Percentiles rank a stretch among this genome's conserved stretches.
phyloP scores from a whole-genome alignment of 345 rosid species.

The Conringia planisiliqua region DNA sequence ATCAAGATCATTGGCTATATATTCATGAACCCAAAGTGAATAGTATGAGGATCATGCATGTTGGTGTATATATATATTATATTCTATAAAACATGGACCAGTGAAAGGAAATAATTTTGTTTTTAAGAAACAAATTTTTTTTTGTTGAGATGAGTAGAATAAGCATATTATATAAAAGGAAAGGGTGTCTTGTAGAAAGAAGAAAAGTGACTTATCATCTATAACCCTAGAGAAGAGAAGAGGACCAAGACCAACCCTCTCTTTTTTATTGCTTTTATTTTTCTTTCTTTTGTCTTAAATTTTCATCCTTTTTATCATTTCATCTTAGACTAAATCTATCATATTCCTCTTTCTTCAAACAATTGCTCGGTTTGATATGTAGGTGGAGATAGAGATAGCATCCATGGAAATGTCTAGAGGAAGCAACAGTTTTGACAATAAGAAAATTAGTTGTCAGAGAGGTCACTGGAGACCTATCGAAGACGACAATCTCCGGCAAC shows the following conservation, averaged over 20 bases:
- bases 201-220: constrained; percentile 45
- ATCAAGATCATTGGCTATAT: not conserved
- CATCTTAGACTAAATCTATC: constrained; percentile 27
- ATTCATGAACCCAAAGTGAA: not conserved
- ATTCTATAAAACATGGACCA: not conserved
- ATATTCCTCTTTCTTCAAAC: constrained; percentile 28
- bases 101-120: not conserved
- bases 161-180: not conserved
- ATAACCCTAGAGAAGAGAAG: constrained; percentile 35
- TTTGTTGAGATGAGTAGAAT: not conserved
- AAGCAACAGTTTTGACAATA: constrained; percentile 33
- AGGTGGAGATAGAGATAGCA: constrained; percentile 28
- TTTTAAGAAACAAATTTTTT: not conserved
- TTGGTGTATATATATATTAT: not conserved
- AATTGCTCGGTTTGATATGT: constrained; percentile 11
- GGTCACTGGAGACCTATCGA: constrained; percentile 74
- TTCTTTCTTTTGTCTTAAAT: not conserved
- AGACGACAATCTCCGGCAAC: constrained; percentile 51
- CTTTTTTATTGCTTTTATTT: constrained; percentile 26
- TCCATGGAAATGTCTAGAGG: constrained; percentile 37
- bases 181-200: constrained; percentile 35
- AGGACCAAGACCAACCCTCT: constrained; percentile 32
- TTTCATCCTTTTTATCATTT: constrained; percentile 30
- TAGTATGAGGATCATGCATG: not conserved
- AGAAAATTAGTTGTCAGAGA: constrained; percentile 43